Conservation (phyloP, 139 green algal genomes). For the Medakamo hakoo region DNA sequence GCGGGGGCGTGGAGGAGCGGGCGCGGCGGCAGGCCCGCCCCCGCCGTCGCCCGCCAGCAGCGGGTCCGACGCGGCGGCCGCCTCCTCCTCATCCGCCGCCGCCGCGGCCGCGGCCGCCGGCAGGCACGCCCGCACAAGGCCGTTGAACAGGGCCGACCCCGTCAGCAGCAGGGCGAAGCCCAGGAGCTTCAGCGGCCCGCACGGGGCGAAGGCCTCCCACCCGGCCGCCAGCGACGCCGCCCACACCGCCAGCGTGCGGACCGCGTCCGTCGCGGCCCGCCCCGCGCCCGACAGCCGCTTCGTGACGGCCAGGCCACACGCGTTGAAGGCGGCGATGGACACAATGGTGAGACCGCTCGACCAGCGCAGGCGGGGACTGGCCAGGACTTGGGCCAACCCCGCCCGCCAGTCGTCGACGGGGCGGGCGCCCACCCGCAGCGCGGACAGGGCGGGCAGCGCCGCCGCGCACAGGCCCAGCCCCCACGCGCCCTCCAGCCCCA, state of each 20-base stretch:
- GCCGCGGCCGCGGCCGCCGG: constrained; percentile 4
- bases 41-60: neutral
- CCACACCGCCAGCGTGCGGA: constrained; percentile 67
- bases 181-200: constrained; percentile 26
- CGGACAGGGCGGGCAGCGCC: constrained; percentile 38
- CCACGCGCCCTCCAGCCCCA: constrained; percentile 49
- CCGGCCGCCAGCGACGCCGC: constrained; percentile 42
- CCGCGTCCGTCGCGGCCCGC: constrained; percentile 66
- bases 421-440: neutral
- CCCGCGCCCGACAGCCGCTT: constrained; percentile 50
- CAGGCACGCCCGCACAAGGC: constrained; percentile 49
- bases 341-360: constrained; percentile 20
- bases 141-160: constrained; percentile 64
- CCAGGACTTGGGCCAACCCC: constrained; percentile 9
- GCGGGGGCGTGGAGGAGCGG: neutral
- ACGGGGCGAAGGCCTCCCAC: constrained; percentile 39
- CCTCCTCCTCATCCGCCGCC: neutral
- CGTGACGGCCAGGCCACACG: constrained; percentile 49
- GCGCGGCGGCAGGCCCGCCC: neutral
- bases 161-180: constrained; percentile 59
- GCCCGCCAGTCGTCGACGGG: neutral
- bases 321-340: constrained; percentile 72
- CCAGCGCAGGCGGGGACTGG: constrained; percentile 6
- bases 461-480: constrained; percentile 39
- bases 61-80: neutral